Evolutionary conservation across 805 yeast species (phyloP).

Genomic region (Hyphopichia homilentoma): DNA sequence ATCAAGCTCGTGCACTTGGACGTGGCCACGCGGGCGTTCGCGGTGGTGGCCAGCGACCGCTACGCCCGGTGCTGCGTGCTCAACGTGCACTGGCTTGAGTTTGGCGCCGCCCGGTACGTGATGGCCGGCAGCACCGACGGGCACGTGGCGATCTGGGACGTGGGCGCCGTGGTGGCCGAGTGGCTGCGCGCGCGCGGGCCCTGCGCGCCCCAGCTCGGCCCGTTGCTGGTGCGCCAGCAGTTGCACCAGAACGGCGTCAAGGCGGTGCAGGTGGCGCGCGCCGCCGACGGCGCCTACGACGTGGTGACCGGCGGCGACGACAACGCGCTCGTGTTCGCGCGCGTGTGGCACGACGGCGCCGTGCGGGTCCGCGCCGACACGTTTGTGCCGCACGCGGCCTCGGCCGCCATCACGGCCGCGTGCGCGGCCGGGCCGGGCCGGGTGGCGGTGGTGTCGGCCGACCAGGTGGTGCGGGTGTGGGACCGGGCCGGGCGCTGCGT

Average conservation of each 20-base stretch:
- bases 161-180: constrained; percentile 13
- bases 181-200: neutral
- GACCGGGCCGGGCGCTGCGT: constrained; percentile 17
- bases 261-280: constrained; percentile 42
- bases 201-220: constrained; percentile 14
- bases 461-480: constrained; percentile 77
- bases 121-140: constrained; percentile 84
- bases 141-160: constrained; percentile 57
- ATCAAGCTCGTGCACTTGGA: constrained; percentile 63
- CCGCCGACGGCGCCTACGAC: constrained; percentile 12
- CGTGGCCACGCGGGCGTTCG: constrained; percentile 32
- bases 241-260: constrained; percentile 88
- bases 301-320: constrained; percentile 91
- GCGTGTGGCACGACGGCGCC: too few species aligned
- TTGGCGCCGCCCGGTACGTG: constrained; percentile 28
- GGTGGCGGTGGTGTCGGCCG: constrained; percentile 71
- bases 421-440: constrained; percentile 23
- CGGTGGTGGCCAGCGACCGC: constrained; percentile 40
- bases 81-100: constrained; percentile 47
- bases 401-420: constrained; percentile 80
- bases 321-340: constrained; percentile 61
- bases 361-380: constrained; percentile 20
- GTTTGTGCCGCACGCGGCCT: constrained; percentile 60
- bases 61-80: constrained; percentile 79
- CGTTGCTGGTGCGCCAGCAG: constrained; percentile 37